Evolutionary conservation across 371 early-diverging fungal species (phyloP).

Genomic region (Mucor saturninus): DNA sequence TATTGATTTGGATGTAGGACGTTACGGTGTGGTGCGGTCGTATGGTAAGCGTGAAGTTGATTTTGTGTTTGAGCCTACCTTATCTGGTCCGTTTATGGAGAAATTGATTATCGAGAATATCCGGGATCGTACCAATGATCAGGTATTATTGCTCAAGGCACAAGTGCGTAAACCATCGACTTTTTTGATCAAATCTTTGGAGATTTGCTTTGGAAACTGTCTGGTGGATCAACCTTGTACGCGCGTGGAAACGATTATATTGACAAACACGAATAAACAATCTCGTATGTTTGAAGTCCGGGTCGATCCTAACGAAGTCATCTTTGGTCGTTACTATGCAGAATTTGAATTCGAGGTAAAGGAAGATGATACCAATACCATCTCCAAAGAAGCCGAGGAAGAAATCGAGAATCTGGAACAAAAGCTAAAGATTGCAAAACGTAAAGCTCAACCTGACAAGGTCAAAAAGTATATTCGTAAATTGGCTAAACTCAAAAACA

Average conservation of each 20-base stretch:
- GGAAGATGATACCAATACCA: conserved; percentile 62
- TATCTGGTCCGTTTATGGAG: conserved; percentile 89
- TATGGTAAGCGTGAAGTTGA: conserved; percentile 92
- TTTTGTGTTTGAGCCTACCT: conserved; percentile 90
- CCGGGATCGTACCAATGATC: conserved; percentile 84
- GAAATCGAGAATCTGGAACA: conserved; percentile 95
- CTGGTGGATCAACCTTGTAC: conserved; percentile 54
- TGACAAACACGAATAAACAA: conserved; percentile 85
- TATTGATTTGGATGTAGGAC: conserved; percentile 74
- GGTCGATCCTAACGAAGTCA: conserved; percentile 75
- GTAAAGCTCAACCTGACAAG: conserved; percentile 92
- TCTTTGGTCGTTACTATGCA: conserved; percentile 61
- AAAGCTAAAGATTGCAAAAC: conserved; percentile 94
- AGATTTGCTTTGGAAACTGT: conserved; percentile 82
- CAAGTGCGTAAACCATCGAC: conserved; percentile 88
- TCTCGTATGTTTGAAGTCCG: conserved; percentile 83
- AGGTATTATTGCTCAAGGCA: conserved; percentile 86
- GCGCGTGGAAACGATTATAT: conserved; percentile 58
- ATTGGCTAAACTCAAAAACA: conserved; percentile 62
- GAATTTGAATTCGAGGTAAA: conserved; percentile 77
- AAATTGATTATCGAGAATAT: conserved; percentile 90
- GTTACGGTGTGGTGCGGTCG: conserved; percentile 89
- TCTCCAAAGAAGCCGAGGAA: conserved; percentile 89
- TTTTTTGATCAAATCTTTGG: conserved; percentile 80
- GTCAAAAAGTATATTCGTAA: conserved; percentile 84